Evolutionary conservation across 495 filamentous ascomycete species (phyloP), one percentile per base, ranked within the genome.

Genomic region (Aspergillus affinis): DNA sequence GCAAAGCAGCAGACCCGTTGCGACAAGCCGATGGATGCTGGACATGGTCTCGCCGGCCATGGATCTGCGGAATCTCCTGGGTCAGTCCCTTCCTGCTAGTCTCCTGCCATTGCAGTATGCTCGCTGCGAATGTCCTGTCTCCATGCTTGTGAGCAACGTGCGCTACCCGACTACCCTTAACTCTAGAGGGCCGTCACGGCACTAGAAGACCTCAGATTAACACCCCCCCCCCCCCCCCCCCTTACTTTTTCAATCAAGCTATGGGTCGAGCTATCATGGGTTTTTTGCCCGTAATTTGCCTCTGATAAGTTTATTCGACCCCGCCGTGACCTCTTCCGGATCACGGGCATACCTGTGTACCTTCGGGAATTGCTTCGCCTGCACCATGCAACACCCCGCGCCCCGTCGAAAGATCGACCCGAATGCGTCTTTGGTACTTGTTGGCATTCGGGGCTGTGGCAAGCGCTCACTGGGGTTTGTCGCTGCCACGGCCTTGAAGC

Each of bases 401-500:
- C 80, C 84, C n/a, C 64, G 62, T 49, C 74, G 77, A 21, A 70
- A 66, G 2, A 90, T 91, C 61, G 76, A 82, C 23, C 69, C 81
- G 0, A 78, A 88, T 70, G 87, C 89, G 4, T 91, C 90, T 1
- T 82, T 94, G 58, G 86, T 92, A 5, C 78, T 94, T 7, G 82
- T 93, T 32, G 90, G 90, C 36, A 85, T 90, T 53, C 86, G 88
- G 7, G 90, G 90, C 10, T 86, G 87, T 44, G 90, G 90, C 18
- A 93, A 93, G 73, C 84, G 88, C 23, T 91, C 88, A 0, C 76
- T 94, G 10, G 90, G 88, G 9, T 88, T 94, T 62, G 87, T 94
- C 56, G 90, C 88, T 15, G 89, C 90, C 6, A 88, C 88, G 2
- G 84, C 88, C 60, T 82, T 91, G 27, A 86, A 86, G 49, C 84